Conservation (phyloP, 805 yeast species). For the Wickerhamomyces hampshirensis region DNA sequence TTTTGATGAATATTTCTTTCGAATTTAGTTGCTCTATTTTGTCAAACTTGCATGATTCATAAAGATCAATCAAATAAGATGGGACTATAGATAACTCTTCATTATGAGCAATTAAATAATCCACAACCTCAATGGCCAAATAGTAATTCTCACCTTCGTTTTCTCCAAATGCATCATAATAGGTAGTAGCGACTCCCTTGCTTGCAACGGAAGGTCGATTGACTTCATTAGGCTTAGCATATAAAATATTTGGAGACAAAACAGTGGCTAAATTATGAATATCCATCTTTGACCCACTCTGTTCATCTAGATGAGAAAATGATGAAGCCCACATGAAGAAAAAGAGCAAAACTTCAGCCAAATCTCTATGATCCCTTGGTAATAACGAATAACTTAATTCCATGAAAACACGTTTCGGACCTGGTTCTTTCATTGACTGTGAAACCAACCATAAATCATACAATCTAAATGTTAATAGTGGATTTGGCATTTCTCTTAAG, state of each 20-base stretch:
- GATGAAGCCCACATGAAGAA: conserved; percentile 95
- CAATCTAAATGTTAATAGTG: conserved; percentile 70
- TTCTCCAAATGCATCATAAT: conserved; percentile 35
- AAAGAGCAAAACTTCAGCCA: conserved; percentile 77
- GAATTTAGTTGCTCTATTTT: conserved; percentile 24
- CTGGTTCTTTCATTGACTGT: conserved; percentile 45
- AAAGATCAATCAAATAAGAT: conserved; percentile 34
- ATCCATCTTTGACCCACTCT: conserved; percentile 93
- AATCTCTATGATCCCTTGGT: conserved; percentile 77
- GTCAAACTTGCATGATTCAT: conserved; percentile 19
- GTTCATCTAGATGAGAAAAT: conserved; percentile 88
- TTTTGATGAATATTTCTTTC: conserved; percentile 35
- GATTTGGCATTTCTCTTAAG: conserved; percentile 88
- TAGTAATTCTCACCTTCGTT: conserved; percentile 68
- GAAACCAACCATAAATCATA: conserved; percentile 77
- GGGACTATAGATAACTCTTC: conserved; percentile 81
- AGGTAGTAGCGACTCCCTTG: conserved; percentile 27
- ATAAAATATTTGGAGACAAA: conserved; percentile 85
- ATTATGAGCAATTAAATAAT: conserved; percentile 74
- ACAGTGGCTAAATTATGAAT: conserved; percentile 93
- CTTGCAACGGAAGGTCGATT: conserved; percentile 21
- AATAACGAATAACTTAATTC: conserved; percentile 69
- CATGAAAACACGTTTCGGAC: conserved; percentile 46
- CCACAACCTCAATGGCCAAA: conserved; percentile 86
- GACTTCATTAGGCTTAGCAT: conserved; percentile 41